Percentiles rank a stretch among this genome's conserved stretches.
These are phyloP conservation scores for Erodium moschatum DNA, from an alignment of 441 rosid species.

Conservation along the genomic window DNA sequence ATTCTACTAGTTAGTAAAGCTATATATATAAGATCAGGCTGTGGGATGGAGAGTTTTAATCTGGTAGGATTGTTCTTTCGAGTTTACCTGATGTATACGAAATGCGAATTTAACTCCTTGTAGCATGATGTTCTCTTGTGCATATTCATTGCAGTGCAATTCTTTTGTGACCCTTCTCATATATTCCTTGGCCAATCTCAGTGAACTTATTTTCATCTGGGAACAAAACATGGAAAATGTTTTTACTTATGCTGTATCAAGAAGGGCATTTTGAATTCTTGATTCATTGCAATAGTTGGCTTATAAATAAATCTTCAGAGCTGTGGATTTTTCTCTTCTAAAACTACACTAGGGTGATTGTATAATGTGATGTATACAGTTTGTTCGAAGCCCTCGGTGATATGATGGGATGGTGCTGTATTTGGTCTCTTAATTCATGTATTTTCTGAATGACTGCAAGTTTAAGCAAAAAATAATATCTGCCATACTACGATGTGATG, in stretches of 20 bases:
- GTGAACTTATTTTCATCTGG: slow-evolving; percentile 49
- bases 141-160: slow-evolving; percentile 25
- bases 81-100: slow-evolving; percentile 52
- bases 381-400: too few species aligned
- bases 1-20: background rate
- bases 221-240: background rate
- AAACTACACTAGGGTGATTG: too few species aligned
- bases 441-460: background rate
- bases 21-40: background rate
- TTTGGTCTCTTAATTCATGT: too few species aligned
- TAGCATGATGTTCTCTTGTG: slow-evolving; percentile 35
- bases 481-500: background rate
- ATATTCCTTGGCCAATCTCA: slow-evolving; percentile 44
- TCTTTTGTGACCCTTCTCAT: slow-evolving; percentile 46
- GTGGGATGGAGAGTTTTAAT: background rate
- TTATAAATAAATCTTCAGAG: too few species aligned
- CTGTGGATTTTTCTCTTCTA: too few species aligned
- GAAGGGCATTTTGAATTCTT: too few species aligned
- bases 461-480: background rate
- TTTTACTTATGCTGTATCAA: too few species aligned
- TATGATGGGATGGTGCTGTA: too few species aligned
- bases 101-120: slow-evolving; percentile 56
- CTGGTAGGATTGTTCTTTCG: background rate
- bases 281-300: too few species aligned
- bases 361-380: too few species aligned